Evolutionary conservation across 257 asterid species (phyloP).

Genomic region (Solanum boliviense): DNA sequence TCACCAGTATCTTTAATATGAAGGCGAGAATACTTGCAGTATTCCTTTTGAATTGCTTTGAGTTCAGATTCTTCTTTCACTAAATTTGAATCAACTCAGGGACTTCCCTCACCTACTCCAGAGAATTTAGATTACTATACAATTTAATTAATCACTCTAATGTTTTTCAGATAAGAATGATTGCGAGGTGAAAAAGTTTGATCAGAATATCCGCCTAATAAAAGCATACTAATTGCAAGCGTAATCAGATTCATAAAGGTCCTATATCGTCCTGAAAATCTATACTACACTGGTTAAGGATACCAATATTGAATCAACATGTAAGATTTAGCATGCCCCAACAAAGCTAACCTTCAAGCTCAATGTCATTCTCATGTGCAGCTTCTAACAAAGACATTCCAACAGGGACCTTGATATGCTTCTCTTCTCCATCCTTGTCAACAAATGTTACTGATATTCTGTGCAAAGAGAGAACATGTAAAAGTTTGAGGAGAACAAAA

Average conservation of each 20-base stretch:
- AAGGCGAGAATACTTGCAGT: background rate
- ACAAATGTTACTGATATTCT: slow-evolving; percentile 78
- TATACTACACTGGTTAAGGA: background rate
- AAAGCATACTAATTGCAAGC: background rate
- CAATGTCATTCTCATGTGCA: slow-evolving; percentile 86
- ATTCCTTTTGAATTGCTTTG: background rate
- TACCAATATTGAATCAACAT: background rate
- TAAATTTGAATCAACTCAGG: background rate
- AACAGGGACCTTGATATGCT: slow-evolving; percentile 57
- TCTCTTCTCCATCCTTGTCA: slow-evolving; percentile 87
- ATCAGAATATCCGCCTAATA: background rate
- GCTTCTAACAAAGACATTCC: slow-evolving; percentile 96
- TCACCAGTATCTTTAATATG: background rate
- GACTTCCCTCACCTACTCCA: background rate
- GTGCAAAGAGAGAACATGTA: background rate
- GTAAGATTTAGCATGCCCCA: background rate
- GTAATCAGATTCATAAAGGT: background rate
- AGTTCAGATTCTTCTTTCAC: background rate
- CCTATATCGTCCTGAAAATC: background rate
- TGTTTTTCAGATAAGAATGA: background rate
- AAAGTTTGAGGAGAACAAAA: slow-evolving; percentile 1
- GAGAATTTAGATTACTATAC: background rate
- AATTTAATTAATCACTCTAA: background rate
- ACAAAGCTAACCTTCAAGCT: slow-evolving; percentile 68
- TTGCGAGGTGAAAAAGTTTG: background rate